Base-by-base conservation (phyloP, 208 protist species). In the Phytomonas sp. region DNA sequence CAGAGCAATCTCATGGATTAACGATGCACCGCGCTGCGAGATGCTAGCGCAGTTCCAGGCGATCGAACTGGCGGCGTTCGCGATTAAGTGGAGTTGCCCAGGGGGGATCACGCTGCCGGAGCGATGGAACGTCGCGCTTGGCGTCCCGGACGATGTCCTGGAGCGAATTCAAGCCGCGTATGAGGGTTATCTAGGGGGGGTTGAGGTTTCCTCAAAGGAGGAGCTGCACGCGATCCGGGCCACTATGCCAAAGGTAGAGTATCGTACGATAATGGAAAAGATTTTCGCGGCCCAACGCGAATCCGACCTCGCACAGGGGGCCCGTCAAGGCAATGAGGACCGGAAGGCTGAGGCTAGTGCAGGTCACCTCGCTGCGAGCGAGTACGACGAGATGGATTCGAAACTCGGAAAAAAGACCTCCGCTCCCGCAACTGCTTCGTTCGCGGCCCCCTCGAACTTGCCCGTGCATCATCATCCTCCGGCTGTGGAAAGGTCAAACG, bases 21-120 rank as follows among this genome's bases (percentile, higher is more conserved):
- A 93, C 79, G 90, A 93, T 63, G 73, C 85, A 4, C 85, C 90
- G 30, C 85, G 90, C 30, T 89, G 70, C 30, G 53, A 70, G 8
- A 67, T 62, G 0, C 70, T 93, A 13, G 67, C 81, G 23, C 9
- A 60, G 0, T 68, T 79, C 7, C 65, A 81, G 4, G 77, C 80
- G 0, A 65, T 80, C 29, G 75, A 75, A 9, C 72, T 95, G 26
- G 90, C 87, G 20, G 68, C 90, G 7, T 87, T 76, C 67, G 87
- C 90, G 4, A 75, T 95, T 51, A 69, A 74, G 43, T 61, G 72
- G 0, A 84, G 82, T 3, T 68, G 66, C 8, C 83, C 83, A 20
- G 20, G 73, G 0, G 72, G 74, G 34, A 62, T 91, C 32, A 60
- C 46, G 37, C 72, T 90, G 30, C 86, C 86, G 5, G 15, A 67